Evolutionary conservation across 352 stramenopile species (phyloP), one percentile per base, ranked within the genome.

Genomic region (Blastocystis sp.): DNA sequence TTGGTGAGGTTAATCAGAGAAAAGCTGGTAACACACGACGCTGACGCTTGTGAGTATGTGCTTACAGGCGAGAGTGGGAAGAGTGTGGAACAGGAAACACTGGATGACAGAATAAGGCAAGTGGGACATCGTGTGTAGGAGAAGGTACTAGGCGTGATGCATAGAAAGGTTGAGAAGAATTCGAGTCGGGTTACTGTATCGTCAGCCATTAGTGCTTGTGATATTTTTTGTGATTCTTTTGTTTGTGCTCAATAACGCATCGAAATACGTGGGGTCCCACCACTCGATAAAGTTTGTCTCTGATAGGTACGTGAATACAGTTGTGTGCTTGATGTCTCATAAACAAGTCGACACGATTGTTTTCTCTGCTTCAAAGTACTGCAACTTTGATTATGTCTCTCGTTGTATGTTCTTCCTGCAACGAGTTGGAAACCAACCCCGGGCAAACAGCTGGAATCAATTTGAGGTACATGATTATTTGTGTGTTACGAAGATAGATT

Each of bases 201-300:
- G 5, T 69, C 73, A 34, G 73, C 73, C 20, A 47, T 84, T 34
- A 84, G 73, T 66, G 45, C 73, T 18, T 84, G 73, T 69, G 73
- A 84, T 64, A n/a, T 84, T 18, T 84, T 53, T 20, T 23, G 13
- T 50, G 29, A 66, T 56, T 39, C 0, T 3, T n/a, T 41, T 84
- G 73, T 68, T 66, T 84, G 54, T 84, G 62, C 6, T 6, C 37
- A 59, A 61, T 56, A 7, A 23, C 26, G 50, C 15, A 77, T n/a
- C 18, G 34, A 55, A 6, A 34, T 13, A 3, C 2, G 50, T n/a
- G 50, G 50, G 50, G 3, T n/a, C 50, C 20, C 20, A 59, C 29
- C 29, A 34, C 29, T 34, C 29, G 0, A 34, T 0, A 34, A 2
- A 66, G 56, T 66, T 66, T 34, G 8, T 66, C n/a, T 66, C 9